A percentile compares a stretch with the other conserved stretches of the same genome.
phyloP scores from a whole-genome alignment of 2,329 filamentous ascomycete genomes.

The Clonostachys chloroleuca region DNA sequence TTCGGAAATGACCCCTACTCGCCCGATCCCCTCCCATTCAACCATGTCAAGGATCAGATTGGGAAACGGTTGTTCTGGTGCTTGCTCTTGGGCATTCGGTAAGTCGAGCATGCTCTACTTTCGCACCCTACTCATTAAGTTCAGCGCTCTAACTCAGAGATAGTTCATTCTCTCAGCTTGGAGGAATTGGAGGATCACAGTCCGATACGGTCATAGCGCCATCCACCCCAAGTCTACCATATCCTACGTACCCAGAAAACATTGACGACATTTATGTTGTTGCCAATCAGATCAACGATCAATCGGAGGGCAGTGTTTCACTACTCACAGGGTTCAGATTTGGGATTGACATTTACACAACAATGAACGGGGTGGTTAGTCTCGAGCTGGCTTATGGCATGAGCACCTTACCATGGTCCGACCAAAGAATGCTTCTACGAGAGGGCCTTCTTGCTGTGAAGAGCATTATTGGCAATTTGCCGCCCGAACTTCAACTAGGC shows the following conservation, averaged over 20 bases:
- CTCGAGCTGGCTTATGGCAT: conserved; percentile 80
- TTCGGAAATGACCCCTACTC: conserved; percentile 33
- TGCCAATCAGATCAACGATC: conserved; percentile 63
- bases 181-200: conserved; percentile 47
- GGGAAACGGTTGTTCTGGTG: conserved; percentile 83
- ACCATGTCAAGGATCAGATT: conserved; percentile 69
- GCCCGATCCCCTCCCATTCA: conserved; percentile 44
- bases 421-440: conserved; percentile 70
- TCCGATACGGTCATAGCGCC: conserved; percentile 72
- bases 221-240: conserved; percentile 68
- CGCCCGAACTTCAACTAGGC: conserved; percentile 61
- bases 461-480: conserved; percentile 61
- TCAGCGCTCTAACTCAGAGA: conserved; percentile 7
- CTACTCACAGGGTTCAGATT: conserved; percentile 77
- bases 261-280: conserved; percentile 82
- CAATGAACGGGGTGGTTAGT: conserved; percentile 74
- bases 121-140: background rate
- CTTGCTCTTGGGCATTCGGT: conserved; percentile 69
- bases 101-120: conserved; percentile 10
- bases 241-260: conserved; percentile 75
- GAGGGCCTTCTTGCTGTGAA: conserved; percentile 70
- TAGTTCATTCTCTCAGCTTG: conserved; percentile 75
- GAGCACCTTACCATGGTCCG: conserved; percentile 70
- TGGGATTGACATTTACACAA: conserved; percentile 72
- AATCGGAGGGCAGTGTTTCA: conserved; percentile 64